Percentiles rank a stretch among this genome's conserved stretches.
These are phyloP conservation scores for Hemileccinum rubropunctum DNA, from an alignment of 768 basidiomycete genomes.

Conservation along the genomic window DNA sequence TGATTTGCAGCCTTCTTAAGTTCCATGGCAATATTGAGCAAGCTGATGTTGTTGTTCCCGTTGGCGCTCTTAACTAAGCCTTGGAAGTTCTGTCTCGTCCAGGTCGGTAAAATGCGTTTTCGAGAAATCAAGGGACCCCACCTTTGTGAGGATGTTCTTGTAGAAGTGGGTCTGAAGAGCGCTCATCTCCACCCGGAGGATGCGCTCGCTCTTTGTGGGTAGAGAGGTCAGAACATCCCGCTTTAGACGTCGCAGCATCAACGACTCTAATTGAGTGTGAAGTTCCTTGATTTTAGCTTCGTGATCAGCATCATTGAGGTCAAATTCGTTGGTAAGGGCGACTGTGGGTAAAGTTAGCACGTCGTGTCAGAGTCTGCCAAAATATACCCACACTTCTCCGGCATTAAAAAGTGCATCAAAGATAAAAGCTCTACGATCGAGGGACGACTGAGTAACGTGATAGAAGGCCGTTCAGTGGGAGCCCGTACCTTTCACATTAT, in stretches of 20 bases:
- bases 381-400: slow-evolving; percentile 78
- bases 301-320: slow-evolving; percentile 89
- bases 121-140: slow-evolving; percentile 24
- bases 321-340: slow-evolving; percentile 92
- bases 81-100: slow-evolving; percentile 72
- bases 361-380: not conserved
- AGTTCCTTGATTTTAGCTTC: slow-evolving; percentile 94
- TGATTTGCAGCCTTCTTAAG: slow-evolving; percentile 98
- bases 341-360: slow-evolving; percentile 45
- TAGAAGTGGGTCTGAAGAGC: slow-evolving; percentile 96
- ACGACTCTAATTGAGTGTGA: slow-evolving; percentile 85
- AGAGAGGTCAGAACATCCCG: slow-evolving; percentile 93
- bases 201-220: slow-evolving; percentile 97
- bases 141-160: slow-evolving; percentile 96
- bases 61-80: slow-evolving; percentile 88
- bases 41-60: slow-evolving; percentile 86
- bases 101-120: slow-evolving; percentile 2
- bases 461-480: not conserved
- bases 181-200: slow-evolving; percentile 96
- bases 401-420: slow-evolving; percentile 99
- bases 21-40: slow-evolving; percentile 99
- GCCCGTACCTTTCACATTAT: slow-evolving; percentile 90
- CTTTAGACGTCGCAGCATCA: slow-evolving; percentile 95
- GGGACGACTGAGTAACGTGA: slow-evolving; percentile 8
- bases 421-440: slow-evolving; percentile 75